Base-by-base conservation (phyloP, 1,139 yeast genomes). In the Saccharomyces hybrid region DNA sequence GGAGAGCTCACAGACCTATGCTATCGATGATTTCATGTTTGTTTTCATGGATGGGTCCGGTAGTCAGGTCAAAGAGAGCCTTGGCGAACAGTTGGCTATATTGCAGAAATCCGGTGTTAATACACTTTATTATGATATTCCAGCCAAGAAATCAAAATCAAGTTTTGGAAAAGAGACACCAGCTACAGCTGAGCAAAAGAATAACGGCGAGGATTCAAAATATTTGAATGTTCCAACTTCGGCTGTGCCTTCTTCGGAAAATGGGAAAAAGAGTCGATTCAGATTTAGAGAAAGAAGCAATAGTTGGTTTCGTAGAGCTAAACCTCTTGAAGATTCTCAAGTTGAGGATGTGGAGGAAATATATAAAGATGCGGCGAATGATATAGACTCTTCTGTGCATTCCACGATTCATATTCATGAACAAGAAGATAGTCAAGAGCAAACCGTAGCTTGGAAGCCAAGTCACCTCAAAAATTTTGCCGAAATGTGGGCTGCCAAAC, bases 11-110 rank as follows among this genome's bases (percentile, higher is more conserved):
- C 79, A 74, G 16, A 71, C 80, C 2, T 79, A 67, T 65, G 84
- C 84, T 0, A 63, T 81, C 51, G 91, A 87, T 62, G 88, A 84
- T 52, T 81, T 85, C 59, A 81, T 80, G 56, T 79, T 90, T 60
- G 79, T 88, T 61, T 85, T 88, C 61, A 84, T 88, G 64, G 73
- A 73, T 28, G 59, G 59, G 11, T 64, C 72, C 6, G 80, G 79
- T 3, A 66, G 70, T 14, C 58, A 57, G 2, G 42, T 64, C 41
- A 64, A 58, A 51, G 50, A 57, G 9, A 34, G 52, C 14, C 44
- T 66, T 9, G 48, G 56, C n/a, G 38, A 47, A 5, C 64, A 59
- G 32, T 49, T 64, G 11, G 42, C 53, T 6, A 48, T 53, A 27
- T 48, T 64, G 48, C 53, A 56, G 44, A 34, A 49, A 9, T 27